These are phyloP conservation scores for Nymphaea thermarum DNA, from an alignment of 164 flowering plant species.

Conservation along the genomic window DNA sequence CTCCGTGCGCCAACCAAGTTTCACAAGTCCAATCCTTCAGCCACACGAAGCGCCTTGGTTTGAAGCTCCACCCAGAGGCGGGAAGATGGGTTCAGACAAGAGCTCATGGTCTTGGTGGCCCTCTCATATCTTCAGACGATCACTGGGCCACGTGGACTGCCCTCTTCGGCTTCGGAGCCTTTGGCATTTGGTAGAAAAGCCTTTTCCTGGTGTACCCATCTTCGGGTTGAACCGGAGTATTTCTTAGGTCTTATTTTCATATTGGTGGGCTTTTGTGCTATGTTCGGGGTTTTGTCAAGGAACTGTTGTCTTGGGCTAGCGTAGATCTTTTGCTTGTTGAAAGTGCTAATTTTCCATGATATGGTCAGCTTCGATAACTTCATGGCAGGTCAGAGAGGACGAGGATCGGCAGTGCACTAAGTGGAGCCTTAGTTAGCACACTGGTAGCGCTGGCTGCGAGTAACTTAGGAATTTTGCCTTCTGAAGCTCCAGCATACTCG, in stretches of 20 bases:
- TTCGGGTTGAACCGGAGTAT: not conserved
- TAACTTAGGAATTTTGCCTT: conserved; percentile 59
- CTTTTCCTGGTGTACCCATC: not conserved
- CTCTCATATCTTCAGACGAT: conserved; percentile 66
- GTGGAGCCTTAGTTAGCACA: conserved; percentile 25
- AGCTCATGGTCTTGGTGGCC: conserved; percentile 9
- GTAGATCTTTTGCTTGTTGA: no score
- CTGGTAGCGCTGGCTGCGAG: conserved; percentile 25
- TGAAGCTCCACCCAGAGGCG: not conserved
- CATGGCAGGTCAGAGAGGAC: conserved; percentile 78
- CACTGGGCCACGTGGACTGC: conserved; percentile 93
- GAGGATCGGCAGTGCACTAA: conserved; percentile 54
- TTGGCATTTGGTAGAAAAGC: conserved; percentile 60
- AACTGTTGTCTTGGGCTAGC: not conserved
- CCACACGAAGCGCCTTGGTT: not conserved
- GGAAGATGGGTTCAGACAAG: not conserved
- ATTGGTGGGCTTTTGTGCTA: not conserved
- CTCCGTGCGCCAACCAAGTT: no score
- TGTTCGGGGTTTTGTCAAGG: not conserved
- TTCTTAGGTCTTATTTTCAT: not conserved
- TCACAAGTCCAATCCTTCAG: no score
- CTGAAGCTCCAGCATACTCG: conserved; percentile 50
- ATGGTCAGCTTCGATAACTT: not conserved
- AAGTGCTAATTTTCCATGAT: no score
- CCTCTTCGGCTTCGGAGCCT: conserved; percentile 67